Conservation (phyloP, 2,329 filamentous ascomycete species). For the Colletotrichum eleusines region DNA sequence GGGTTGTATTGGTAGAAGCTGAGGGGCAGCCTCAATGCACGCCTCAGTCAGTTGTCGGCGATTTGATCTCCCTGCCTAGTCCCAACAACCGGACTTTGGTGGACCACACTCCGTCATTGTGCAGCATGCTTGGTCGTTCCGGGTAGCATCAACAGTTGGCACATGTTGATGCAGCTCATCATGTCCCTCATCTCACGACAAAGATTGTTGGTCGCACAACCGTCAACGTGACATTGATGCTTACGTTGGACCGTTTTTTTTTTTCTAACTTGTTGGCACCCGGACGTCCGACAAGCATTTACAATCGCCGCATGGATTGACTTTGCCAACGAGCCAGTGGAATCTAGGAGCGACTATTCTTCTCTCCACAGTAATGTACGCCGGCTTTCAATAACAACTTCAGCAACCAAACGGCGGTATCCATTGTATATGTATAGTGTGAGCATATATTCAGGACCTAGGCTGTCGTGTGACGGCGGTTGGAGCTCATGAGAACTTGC, state of each 20-base stretch:
- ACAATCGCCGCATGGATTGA: too few relatives aligned
- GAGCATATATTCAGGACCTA: too few relatives aligned
- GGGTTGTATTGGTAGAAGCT: not conserved
- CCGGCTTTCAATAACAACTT: too few relatives aligned
- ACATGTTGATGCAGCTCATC: too few relatives aligned
- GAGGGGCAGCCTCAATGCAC: not conserved
- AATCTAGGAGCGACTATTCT: too few relatives aligned
- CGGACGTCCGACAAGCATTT: not conserved
- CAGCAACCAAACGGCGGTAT: not conserved
- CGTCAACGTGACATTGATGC: not conserved
- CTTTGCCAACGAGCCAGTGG: too few relatives aligned
- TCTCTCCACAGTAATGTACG: too few relatives aligned
- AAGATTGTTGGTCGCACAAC: not conserved
- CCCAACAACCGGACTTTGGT: not conserved
- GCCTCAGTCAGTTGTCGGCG: not conserved
- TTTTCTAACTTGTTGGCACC: not conserved
- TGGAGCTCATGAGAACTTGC: not conserved
- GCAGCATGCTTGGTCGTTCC: not conserved
- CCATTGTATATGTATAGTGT: not conserved
- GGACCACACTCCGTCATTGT: not conserved
- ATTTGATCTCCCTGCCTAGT: not conserved
- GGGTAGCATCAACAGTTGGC: not conserved
- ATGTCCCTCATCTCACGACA: too few relatives aligned
- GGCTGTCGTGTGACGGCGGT: too few relatives aligned
- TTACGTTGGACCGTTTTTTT: not conserved